These are phyloP conservation scores for Lodderomyces margitis DNA, from an alignment of 1,139 yeast genomes.

Conservation along the genomic window DNA sequence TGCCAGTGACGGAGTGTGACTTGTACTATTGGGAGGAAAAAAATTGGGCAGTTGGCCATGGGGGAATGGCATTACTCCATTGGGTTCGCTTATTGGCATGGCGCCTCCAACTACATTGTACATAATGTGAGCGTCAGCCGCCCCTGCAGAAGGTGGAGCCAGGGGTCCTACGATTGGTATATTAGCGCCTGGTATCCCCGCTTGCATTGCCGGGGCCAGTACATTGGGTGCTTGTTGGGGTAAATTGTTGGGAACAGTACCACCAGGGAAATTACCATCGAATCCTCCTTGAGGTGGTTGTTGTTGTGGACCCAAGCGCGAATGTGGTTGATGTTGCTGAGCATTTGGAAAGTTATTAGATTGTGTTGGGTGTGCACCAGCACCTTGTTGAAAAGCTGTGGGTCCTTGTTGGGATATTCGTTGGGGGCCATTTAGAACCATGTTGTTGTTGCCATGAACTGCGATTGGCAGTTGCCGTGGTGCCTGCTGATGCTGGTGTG, in stretches of 20 bases:
- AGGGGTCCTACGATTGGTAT: slow-evolving; percentile 10
- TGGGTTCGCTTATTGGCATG: neutral
- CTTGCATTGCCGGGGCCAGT: no score
- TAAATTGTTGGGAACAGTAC: slow-evolving; percentile 12
- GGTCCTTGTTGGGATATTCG: slow-evolving; percentile 4
- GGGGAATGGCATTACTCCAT: slow-evolving; percentile 1
- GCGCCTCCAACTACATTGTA: slow-evolving; percentile 1
- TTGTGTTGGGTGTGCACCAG: neutral
- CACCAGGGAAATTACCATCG: slow-evolving; percentile 8
- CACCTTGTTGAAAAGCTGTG: slow-evolving; percentile 2
- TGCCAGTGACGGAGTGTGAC: neutral
- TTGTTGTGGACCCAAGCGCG: slow-evolving; percentile 19
- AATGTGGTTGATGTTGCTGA: slow-evolving; percentile 28
- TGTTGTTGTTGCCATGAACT: slow-evolving; percentile 1
- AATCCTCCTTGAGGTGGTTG: slow-evolving; percentile 5
- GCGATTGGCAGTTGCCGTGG: slow-evolving; percentile 3
- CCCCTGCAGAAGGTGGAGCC: slow-evolving; percentile 4
- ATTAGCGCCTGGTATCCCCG: slow-evolving; percentile 15
- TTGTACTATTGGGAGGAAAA: neutral
- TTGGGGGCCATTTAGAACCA: slow-evolving; percentile 13
- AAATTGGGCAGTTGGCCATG: slow-evolving; percentile 1
- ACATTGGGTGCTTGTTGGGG: slow-evolving; percentile 16
- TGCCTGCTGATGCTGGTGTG: slow-evolving; percentile 6
- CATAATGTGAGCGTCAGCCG: slow-evolving; percentile 1
- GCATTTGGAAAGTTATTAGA: neutral